Evolutionary conservation across 345 rosid species (phyloP).

Genomic region (Syzygium aqueum): DNA sequence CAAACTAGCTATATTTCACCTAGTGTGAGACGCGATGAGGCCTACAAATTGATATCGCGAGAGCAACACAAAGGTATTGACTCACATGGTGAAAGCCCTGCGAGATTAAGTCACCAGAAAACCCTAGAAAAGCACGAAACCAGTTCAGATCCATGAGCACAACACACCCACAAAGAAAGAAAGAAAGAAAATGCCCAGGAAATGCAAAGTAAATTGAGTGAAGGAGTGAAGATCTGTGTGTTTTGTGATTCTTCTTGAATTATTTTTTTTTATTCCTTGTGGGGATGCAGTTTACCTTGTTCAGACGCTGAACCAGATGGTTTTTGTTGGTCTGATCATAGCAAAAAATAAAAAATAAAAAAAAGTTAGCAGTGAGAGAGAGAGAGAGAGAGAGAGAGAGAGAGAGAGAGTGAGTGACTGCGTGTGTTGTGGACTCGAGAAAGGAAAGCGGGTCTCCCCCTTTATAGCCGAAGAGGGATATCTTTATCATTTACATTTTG

Average conservation of each 20-base stretch:
- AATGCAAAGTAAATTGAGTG: slow-evolving; percentile 7
- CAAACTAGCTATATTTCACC: background rate
- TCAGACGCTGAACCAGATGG: background rate
- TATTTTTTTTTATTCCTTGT: background rate
- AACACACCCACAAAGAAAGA: background rate
- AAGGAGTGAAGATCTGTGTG: slow-evolving; percentile 14
- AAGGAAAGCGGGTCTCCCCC: background rate
- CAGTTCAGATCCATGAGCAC: background rate
- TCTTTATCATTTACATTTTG: background rate
- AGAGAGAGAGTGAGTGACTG: background rate
- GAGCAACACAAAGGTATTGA: background rate
- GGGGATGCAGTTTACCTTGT: background rate
- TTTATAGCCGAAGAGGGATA: background rate
- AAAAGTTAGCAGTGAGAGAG: background rate
- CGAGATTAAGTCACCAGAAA: background rate
- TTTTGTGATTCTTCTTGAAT: background rate
- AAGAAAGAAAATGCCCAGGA: background rate
- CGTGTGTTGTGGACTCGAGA: background rate
- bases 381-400: too few species aligned
- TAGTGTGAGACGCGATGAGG: background rate
- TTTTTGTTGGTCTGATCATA: background rate
- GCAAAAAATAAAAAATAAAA: background rate
- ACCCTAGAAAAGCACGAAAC: background rate
- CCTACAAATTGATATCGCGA: background rate
- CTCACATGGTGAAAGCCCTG: background rate